These are phyloP conservation scores for Fraxinus ornus DNA, from an alignment of 305 asterid genomes.

Conservation along the genomic window DNA sequence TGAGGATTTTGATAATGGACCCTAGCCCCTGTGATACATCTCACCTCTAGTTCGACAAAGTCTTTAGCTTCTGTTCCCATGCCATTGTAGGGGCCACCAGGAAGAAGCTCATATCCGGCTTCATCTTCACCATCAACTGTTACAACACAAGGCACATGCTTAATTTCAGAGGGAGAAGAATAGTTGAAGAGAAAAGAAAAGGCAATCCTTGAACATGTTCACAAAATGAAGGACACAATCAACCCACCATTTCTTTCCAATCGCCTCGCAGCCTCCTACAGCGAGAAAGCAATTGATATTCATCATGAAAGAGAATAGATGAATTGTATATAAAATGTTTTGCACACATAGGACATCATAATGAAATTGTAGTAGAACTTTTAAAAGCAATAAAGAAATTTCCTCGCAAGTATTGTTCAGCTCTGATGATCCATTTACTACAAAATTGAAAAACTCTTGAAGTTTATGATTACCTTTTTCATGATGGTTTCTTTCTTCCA, in stretches of 20 bases:
- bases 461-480: slow-evolving; percentile 24
- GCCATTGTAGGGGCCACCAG: slow-evolving; percentile 59
- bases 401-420: background rate
- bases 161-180: slow-evolving; percentile 7
- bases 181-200: background rate
- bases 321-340: background rate
- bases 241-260: slow-evolving; percentile 45
- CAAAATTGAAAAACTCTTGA: background rate
- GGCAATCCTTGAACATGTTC: background rate
- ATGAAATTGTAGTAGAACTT: background rate
- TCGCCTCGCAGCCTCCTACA: slow-evolving; percentile 56
- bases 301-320: slow-evolving; percentile 6
- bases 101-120: slow-evolving; percentile 74
- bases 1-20: background rate
- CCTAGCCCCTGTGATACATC: slow-evolving; percentile 14
- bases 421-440: background rate
- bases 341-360: background rate
- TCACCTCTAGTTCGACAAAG: slow-evolving; percentile 55
- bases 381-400: background rate
- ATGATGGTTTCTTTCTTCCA: slow-evolving; percentile 37
- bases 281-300: slow-evolving; percentile 20
- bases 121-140: slow-evolving; percentile 55
- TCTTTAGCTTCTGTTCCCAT: slow-evolving; percentile 32
- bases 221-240: slow-evolving; percentile 14
- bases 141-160: slow-evolving; percentile 13